Evolutionary conservation across 176 grass and related monocot species (phyloP).

Genomic region (Guadua angustifolia): DNA sequence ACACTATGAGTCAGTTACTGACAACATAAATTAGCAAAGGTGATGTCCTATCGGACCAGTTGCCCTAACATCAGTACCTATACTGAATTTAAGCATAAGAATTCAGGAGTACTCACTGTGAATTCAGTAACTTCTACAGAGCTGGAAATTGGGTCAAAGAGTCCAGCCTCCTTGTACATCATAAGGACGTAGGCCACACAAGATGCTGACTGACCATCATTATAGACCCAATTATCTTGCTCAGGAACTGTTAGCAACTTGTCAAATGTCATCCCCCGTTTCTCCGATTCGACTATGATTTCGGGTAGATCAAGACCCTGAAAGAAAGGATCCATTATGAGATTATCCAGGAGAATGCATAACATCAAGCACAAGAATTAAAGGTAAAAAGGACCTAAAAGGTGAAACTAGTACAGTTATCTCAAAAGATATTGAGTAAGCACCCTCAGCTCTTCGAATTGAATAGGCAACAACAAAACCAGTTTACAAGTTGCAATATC

Average conservation of each 20-base stretch:
- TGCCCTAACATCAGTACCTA: not conserved
- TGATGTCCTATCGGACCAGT: not conserved
- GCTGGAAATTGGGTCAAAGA: conserved; percentile 66
- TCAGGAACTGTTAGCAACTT: conserved; percentile 83
- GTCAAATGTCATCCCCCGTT: conserved; percentile 82
- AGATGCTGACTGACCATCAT: conserved; percentile 88
- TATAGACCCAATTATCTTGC: conserved; percentile 85
- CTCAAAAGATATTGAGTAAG: conserved; percentile 18
- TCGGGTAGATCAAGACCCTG: conserved; percentile 92
- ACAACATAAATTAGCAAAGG: not conserved
- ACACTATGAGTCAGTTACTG: not conserved
- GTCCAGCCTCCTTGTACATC: conserved; percentile 97
- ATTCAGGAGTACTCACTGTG: conserved; percentile 63
- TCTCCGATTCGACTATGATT: conserved; percentile 93
- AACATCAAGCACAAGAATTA: not conserved
- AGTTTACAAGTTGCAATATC: conserved; percentile 6
- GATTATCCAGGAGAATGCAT: conserved; percentile 18
- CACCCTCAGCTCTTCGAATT: not conserved
- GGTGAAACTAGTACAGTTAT: conserved; percentile 13
- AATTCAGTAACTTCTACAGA: conserved; percentile 92
- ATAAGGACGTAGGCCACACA: conserved; percentile 83
- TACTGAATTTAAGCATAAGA: conserved; percentile 7
- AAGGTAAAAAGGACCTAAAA: not conserved
- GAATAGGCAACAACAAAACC: not conserved
- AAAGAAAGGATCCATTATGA: conserved; percentile 34